Conservation (phyloP, 2,329 filamentous ascomycete species). For the Rutstroemia sp. region DNA sequence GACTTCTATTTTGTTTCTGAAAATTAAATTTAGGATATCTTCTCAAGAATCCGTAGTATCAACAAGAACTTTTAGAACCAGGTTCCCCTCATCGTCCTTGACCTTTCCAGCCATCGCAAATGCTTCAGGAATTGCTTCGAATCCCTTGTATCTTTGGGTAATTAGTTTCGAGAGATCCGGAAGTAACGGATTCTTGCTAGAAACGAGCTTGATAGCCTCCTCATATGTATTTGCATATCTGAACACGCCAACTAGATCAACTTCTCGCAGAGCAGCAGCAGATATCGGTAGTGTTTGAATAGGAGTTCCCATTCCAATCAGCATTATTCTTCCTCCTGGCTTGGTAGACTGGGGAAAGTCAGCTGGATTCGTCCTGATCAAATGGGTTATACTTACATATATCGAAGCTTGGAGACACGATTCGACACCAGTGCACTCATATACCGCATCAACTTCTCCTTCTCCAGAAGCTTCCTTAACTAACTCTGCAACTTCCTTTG, state of each 20-base stretch:
- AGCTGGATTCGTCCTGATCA: not conserved
- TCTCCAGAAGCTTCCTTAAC: slow-evolving; percentile 47
- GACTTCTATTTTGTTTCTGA: too few relatives aligned
- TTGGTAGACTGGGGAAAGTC: slow-evolving; percentile 42
- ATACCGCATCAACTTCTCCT: slow-evolving; percentile 57
- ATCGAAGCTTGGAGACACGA: slow-evolving; percentile 50
- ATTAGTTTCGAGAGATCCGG: slow-evolving; percentile 75
- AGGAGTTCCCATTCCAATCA: slow-evolving; percentile 74
- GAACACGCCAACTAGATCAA: slow-evolving; percentile 71
- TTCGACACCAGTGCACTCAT: slow-evolving; percentile 53
- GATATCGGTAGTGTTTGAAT: slow-evolving; percentile 69
- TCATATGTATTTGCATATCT: slow-evolving; percentile 81
- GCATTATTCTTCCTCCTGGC: slow-evolving; percentile 64
- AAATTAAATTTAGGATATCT: too few relatives aligned
- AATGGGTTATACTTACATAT: slow-evolving; percentile 31
- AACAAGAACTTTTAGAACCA: slow-evolving; percentile 30
- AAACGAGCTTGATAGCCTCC: slow-evolving; percentile 77
- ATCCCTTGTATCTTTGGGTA: slow-evolving; percentile 68
- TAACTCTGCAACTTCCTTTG: slow-evolving; percentile 30
- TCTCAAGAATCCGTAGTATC: slow-evolving; percentile 15
- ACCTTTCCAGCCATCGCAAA: slow-evolving; percentile 77
- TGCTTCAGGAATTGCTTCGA: slow-evolving; percentile 80
- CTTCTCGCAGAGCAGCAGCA: slow-evolving; percentile 64
- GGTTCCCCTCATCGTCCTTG: slow-evolving; percentile 27
- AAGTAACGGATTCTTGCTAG: slow-evolving; percentile 56